Base-by-base conservation (phyloP, 345 rosid genomes). In the Hirschfeldia incana region DNA sequence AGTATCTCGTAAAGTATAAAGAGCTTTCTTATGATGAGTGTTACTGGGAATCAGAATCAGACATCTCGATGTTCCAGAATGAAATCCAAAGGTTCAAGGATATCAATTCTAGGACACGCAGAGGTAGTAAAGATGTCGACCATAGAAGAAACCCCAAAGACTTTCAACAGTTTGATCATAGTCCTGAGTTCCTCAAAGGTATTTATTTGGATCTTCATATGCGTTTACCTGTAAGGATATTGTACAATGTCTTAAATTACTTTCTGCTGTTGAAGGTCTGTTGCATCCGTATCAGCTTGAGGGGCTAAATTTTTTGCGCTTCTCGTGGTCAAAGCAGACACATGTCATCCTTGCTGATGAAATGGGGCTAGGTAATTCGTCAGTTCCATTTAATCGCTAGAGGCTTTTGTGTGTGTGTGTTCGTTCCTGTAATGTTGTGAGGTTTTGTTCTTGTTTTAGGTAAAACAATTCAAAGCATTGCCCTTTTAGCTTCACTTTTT, bases 291-390 rank as follows among this genome's bases (percentile, higher is more conserved):
- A 96, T 84, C 99, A 96, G 86, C 90, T 96, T 72, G 98, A 93
- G 88, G 98, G 99, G 44, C 86, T 96, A 78, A 96, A 96, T 74
- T 96, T 96, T 88, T 77, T 96, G 81, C 93, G 97, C 60, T 96
- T 89, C 80, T 92, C 99, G 13, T 96, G 97, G 96, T 92, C 97
- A 75, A 93, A 93, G 78, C 97, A 92, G 68, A 93, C 98, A 2
- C 98, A 96, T 86, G 99, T 92, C 34, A 93, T 96, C 79, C 98
- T 96, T 79, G 99, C 99, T 74, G 99, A 96, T 88, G 99, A 96
- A 80, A 96, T 96, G 99, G 99, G 98, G 61, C 88, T 96, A 76
- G 99, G 99, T 93, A 85, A 82, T 79, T 74, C 62, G 65, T 78
- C 11, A 69, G 32, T 65, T 82, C 53, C 17, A 61, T 60, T 30